Percentiles rank a stretch among this genome's conserved stretches.
phyloP scores from a whole-genome alignment of 108 stramenopile genomes.

The Conticribra weissflogii region DNA sequence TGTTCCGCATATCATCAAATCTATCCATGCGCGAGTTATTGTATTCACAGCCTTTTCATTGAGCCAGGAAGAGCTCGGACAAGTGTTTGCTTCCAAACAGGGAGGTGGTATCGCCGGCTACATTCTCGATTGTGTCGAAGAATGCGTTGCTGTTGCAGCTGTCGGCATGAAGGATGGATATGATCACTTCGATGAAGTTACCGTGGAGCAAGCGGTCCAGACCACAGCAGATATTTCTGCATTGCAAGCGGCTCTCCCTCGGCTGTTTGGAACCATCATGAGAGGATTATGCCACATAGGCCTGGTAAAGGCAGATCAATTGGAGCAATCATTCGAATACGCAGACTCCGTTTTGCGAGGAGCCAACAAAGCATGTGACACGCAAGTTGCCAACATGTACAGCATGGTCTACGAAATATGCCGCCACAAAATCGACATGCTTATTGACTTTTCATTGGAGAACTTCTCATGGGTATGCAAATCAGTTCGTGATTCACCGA shows the following conservation, averaged over 20 bases:
- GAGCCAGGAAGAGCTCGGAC: conserved; percentile 88
- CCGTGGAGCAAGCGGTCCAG: conserved; percentile 88
- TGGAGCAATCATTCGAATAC: conserved; percentile 85
- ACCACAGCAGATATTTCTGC: conserved; percentile 89
- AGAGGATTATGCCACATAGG: conserved; percentile 89
- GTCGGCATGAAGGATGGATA: conserved; percentile 88
- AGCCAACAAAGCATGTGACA: conserved; percentile 88
- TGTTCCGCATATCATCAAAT: conserved; percentile 78
- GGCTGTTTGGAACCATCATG: conserved; percentile 87
- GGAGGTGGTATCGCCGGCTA: conserved; percentile 82
- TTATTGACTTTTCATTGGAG: conserved; percentile 82
- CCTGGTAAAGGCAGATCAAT: conserved; percentile 79
- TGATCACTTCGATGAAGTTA: conserved; percentile 73
- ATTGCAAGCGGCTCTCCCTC: conserved; percentile 76
- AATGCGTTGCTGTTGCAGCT: conserved; percentile 85
- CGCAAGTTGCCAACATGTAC: conserved; percentile 88
- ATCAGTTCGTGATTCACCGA: conserved; percentile 74
- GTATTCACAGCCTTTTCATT: conserved; percentile 82
- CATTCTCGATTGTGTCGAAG: conserved; percentile 87
- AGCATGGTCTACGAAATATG: conserved; percentile 87
- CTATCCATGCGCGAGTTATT: conserved; percentile 88
- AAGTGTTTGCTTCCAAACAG: conserved; percentile 82
- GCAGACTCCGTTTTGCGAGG: conserved; percentile 80
- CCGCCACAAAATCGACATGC: conserved; percentile 85
- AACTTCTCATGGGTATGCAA: conserved; percentile 89